Evolutionary conservation across 2,329 filamentous ascomycete genomes (phyloP).

Genomic region (Aspergillus jensenii): DNA sequence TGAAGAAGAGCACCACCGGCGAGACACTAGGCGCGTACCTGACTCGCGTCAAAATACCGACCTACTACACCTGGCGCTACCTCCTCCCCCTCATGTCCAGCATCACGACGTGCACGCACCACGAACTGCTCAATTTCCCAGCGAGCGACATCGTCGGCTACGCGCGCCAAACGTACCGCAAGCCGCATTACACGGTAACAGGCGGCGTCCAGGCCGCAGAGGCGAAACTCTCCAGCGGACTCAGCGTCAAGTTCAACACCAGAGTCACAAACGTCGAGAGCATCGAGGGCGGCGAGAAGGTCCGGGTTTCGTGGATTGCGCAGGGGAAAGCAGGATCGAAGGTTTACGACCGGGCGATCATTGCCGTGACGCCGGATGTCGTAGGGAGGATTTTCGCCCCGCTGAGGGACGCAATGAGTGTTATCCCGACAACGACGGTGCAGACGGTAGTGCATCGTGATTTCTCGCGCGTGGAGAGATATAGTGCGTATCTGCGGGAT

Average conservation of each 20-base stretch:
- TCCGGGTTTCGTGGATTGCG: background rate
- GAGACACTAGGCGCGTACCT: conserved; percentile 13
- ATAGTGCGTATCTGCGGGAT: background rate
- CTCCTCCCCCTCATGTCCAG: conserved; percentile 18
- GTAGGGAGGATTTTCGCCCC: conserved; percentile 51
- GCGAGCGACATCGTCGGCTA: conserved; percentile 23
- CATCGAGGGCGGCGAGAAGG: background rate
- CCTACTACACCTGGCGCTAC: conserved; percentile 9
- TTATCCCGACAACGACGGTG: conserved; percentile 36
- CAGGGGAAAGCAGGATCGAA: conserved; percentile 12
- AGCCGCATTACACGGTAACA: conserved; percentile 21
- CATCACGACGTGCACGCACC: conserved; percentile 24
- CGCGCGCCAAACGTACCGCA: conserved; percentile 18
- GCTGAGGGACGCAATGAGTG: conserved; percentile 39
- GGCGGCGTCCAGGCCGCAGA: conserved; percentile 21
- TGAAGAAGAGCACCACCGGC: background rate
- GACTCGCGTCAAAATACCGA: conserved; percentile 8
- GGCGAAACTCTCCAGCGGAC: conserved; percentile 11
- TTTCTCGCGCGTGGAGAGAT: conserved; percentile 1
- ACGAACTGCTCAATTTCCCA: conserved; percentile 22
- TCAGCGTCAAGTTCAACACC: conserved; percentile 14
- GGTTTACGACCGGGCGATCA: conserved; percentile 40
- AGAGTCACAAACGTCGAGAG: conserved; percentile 11
- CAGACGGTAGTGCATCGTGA: conserved; percentile 51
- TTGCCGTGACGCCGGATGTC: conserved; percentile 57